phyloP scores from a whole-genome alignment of 805 yeast genomes.

The Candida boleticola region DNA sequence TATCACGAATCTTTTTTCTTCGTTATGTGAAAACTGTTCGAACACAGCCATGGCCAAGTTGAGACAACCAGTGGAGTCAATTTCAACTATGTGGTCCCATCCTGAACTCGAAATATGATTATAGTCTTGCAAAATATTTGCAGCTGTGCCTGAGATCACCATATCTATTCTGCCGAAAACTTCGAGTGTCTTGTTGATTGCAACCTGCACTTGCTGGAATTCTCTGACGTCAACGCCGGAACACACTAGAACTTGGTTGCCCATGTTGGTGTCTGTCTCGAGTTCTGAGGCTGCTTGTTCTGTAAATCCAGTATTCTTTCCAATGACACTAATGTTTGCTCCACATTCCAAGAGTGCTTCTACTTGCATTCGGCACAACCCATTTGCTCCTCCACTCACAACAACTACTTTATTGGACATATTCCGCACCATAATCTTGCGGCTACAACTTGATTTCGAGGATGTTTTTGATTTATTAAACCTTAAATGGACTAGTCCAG shows the following conservation, averaged over 20 bases:
- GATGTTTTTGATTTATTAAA: too few species aligned
- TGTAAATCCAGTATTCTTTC: constrained; percentile 69
- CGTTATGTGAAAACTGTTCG: background rate
- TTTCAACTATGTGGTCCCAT: constrained; percentile 36
- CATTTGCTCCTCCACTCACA: constrained; percentile 95
- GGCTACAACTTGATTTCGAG: too few species aligned
- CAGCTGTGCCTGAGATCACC: constrained; percentile 47
- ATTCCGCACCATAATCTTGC: background rate
- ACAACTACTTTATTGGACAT: constrained; percentile 58
- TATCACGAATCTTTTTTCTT: background rate
- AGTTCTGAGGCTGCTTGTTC: constrained; percentile 65
- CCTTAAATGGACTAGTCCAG: background rate
- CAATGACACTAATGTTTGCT: constrained; percentile 81
- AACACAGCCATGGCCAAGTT: constrained; percentile 40
- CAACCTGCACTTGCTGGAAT: constrained; percentile 51
- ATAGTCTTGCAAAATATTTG: constrained; percentile 41
- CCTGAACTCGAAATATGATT: constrained; percentile 44
- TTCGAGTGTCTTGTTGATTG: constrained; percentile 58
- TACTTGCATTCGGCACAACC: constrained; percentile 85
- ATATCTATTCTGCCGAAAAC: constrained; percentile 42
- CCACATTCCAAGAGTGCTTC: constrained; percentile 85
- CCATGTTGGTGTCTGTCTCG: constrained; percentile 43
- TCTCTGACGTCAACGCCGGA: constrained; percentile 77
- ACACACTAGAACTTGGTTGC: constrained; percentile 64
- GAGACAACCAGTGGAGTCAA: constrained; percentile 41